These are phyloP conservation scores for Eimeria falciformis DNA, from an alignment of 169 alveolate genomes.

Conservation along the genomic window DNA sequence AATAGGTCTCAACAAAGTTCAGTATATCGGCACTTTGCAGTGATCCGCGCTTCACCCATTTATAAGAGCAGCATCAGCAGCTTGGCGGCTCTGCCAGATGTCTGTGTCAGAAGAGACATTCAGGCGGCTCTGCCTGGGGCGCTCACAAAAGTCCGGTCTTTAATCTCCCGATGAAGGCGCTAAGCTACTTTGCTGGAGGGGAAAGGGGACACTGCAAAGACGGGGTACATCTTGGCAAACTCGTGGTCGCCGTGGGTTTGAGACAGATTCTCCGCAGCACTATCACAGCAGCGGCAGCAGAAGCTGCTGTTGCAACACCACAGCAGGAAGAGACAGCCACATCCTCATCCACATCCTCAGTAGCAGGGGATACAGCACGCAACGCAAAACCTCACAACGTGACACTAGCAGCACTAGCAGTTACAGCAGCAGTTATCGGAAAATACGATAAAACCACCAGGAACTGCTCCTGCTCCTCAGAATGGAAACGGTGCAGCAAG, in stretches of 20 bases:
- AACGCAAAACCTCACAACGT: too few relatives aligned
- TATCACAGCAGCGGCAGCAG: background rate
- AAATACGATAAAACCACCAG: background rate
- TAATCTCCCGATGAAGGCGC: background rate
- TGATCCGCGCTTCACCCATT: background rate
- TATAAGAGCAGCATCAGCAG: background rate
- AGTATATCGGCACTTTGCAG: background rate
- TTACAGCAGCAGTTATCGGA: background rate
- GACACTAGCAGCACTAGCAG: background rate
- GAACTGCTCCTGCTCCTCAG: slow-evolving; percentile 43
- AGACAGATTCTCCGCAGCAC: background rate
- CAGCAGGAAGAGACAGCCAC: background rate
- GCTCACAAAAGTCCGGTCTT: background rate
- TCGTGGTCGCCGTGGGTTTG: slow-evolving; percentile 26
- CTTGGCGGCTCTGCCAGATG: background rate
- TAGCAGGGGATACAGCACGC: background rate
- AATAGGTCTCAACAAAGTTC: background rate
- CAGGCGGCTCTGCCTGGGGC: background rate
- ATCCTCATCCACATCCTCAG: background rate
- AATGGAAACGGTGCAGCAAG: background rate
- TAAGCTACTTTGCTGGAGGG: background rate
- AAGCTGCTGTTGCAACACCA: background rate
- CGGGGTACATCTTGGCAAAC: slow-evolving; percentile 18
- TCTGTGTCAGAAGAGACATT: background rate
- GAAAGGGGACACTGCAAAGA: background rate